Evolutionary conservation across 2,329 filamentous ascomycete species (phyloP).

Genomic region (Amylocarpus encephaloides): DNA sequence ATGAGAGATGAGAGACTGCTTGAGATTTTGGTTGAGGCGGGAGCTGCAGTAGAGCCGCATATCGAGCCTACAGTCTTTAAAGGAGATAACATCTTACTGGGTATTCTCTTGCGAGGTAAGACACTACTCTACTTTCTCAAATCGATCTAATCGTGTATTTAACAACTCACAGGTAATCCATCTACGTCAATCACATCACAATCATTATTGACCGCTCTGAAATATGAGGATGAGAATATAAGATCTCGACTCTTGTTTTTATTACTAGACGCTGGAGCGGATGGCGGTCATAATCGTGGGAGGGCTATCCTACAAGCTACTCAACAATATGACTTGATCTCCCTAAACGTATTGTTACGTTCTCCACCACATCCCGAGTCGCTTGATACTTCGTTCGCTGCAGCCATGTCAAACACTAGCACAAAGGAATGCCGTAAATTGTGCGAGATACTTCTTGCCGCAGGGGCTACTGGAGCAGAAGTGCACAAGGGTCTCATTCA

Average conservation of each 20-base stretch:
- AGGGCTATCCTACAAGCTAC: conserved; percentile 12
- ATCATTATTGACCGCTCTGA: conserved; percentile 9
- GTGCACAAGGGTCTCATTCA: conserved; percentile 16
- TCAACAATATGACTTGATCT: conserved; percentile 9
- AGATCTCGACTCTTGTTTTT: conserved; percentile 10
- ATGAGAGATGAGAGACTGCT: conserved; percentile 16
- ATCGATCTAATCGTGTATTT: too few species aligned
- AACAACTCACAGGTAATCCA: conserved; percentile 1
- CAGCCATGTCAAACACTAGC: conserved; percentile 5
- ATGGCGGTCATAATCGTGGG: conserved; percentile 10
- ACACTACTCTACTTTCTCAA: too few species aligned
- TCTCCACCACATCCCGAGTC: conserved; percentile 8
- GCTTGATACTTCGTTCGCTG: conserved; percentile 11
- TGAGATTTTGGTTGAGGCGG: conserved; percentile 10
- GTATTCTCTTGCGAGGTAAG: conserved; percentile 9
- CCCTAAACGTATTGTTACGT: conserved; percentile 12
- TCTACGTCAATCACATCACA: conserved; percentile 8
- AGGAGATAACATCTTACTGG: conserved; percentile 12
- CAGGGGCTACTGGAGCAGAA: conserved; percentile 14
- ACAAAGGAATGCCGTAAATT: conserved; percentile 9
- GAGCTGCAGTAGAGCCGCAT: conserved; percentile 11
- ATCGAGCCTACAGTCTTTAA: conserved; percentile 8
- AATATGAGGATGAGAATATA: conserved; percentile 1
- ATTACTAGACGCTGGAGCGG: conserved; percentile 13
- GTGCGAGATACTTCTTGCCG: conserved; percentile 14